phyloP scores from a whole-genome alignment of 73 alveolate species.

The Uronychia binucleata region DNA sequence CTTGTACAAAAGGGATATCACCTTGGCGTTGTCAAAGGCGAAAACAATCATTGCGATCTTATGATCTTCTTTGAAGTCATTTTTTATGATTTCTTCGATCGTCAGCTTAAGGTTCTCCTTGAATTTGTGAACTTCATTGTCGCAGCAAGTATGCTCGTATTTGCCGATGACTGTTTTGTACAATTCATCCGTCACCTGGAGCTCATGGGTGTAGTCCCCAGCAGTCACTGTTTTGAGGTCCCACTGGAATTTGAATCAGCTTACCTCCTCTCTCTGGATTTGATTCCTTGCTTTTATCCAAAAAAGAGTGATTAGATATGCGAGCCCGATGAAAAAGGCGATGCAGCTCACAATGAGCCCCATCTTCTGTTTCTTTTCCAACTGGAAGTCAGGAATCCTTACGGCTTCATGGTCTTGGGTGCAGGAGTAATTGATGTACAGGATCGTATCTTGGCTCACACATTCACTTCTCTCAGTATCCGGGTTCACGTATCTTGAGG shows the following conservation, averaged over 20 bases:
- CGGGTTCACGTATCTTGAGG: neutral
- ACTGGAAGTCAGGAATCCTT: neutral
- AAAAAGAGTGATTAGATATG: constrained; percentile 6
- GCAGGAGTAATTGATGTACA: neutral
- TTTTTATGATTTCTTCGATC: constrained; percentile 15
- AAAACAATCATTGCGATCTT: constrained; percentile 31
- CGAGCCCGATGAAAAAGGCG: constrained; percentile 23
- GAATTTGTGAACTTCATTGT: constrained; percentile 13
- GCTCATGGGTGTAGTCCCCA: constrained; percentile 42
- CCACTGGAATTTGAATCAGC: constrained; percentile 10
- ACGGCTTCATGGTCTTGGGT: neutral
- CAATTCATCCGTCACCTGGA: neutral
- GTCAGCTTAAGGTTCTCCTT: constrained; percentile 12
- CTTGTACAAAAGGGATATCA: constrained; percentile 8
- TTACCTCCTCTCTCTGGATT: constrained; percentile 3
- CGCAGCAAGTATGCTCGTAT: constrained; percentile 4
- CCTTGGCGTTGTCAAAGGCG: constrained; percentile 43
- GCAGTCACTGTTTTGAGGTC: constrained; percentile 47
- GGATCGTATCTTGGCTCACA: neutral
- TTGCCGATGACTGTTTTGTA: constrained; percentile 8
- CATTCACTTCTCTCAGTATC: neutral
- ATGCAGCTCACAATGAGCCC: constrained; percentile 25
- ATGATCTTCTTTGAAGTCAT: neutral
- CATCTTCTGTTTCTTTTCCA: neutral
- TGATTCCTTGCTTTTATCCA: constrained; percentile 10